Evolutionary conservation across 2,329 filamentous ascomycete species (phyloP).

Genomic region (Claviceps africana): DNA sequence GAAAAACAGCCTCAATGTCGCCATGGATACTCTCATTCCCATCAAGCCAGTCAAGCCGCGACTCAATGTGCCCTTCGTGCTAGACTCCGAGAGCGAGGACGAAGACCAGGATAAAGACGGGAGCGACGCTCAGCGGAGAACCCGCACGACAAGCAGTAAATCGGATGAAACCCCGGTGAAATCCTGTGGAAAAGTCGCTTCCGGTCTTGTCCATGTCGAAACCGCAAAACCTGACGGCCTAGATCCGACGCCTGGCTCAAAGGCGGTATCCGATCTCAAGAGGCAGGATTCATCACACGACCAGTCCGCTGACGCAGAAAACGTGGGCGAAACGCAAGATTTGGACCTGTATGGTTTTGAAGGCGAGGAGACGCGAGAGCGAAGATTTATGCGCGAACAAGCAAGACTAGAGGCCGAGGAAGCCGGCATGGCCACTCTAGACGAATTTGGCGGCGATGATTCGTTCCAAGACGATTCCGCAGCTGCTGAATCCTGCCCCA

Average conservation of each 20-base stretch:
- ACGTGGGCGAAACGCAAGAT: slow-evolving; percentile 37
- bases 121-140: too few species aligned
- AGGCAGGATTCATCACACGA: slow-evolving; percentile 15
- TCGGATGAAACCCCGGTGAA: too few species aligned
- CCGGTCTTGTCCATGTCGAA: neutral
- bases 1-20: neutral
- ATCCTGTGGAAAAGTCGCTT: too few species aligned
- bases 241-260: slow-evolving; percentile 10
- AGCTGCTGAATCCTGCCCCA: slow-evolving; percentile 46
- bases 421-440: slow-evolving; percentile 24
- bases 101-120: slow-evolving; percentile 10
- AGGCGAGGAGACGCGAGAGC: slow-evolving; percentile 52
- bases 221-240: slow-evolving; percentile 1
- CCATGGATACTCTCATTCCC: neutral
- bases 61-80: slow-evolving; percentile 44
- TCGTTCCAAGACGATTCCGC: slow-evolving; percentile 17
- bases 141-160: too few species aligned
- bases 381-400: slow-evolving; percentile 64
- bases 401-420: slow-evolving; percentile 49
- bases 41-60: slow-evolving; percentile 9
- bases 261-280: slow-evolving; percentile 8
- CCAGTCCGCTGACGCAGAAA: slow-evolving; percentile 23
- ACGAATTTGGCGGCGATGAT: slow-evolving; percentile 21
- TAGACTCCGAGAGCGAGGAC: slow-evolving; percentile 49
- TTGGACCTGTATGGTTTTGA: slow-evolving; percentile 36